Base-by-base conservation (phyloP, 2,329 filamentous ascomycete genomes). In the Fusarium setosum region DNA sequence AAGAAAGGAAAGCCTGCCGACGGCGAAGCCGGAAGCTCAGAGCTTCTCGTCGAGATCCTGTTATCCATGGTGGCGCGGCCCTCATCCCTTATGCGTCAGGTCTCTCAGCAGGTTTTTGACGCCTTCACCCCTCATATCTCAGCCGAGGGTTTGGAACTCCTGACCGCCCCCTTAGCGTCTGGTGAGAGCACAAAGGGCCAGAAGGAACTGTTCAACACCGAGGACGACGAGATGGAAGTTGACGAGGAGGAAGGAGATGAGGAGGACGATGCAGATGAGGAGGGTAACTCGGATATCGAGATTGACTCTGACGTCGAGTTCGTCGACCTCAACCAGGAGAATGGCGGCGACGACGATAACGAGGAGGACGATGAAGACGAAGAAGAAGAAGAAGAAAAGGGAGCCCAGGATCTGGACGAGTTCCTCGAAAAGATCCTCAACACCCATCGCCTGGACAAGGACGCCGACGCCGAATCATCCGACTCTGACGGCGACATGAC, bases 11-110 rank as follows among this genome's bases (percentile, higher is more conserved):
- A 72, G 17, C 56, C 67, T 4, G 78, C 79, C 0, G 83, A 87
- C 64, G 79, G 86, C 35, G 82, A 87, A 70, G 77, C 81, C 1
- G 86, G 85, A 7, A 83, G 83, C 11, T 91, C 93, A 0, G 89
- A 92, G 72, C 85, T 93, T 23, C 79, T 97, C 9, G 89, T 97
- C 3, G 96, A 98, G 73, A 92, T 98, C 50, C 79, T 99, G 8
- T 83, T 98, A n/a, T 92, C 93, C 51, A 93, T 98, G 80, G 87
- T 96, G 3, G 92, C 94, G 0, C 93, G 93, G 63, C 92, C 91
- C 4, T 97, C 94, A 2, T 88, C 90, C 10, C 82, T 98, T 50
- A 92, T 97, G 81, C 88, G 93, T 26, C 93, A 94, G 70, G 90
- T 96, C 52, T 93, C 93, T 6, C 90, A 95, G 74, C 92, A 96